Evolutionary conservation across 306 rosid species (phyloP).

Genomic region (Fagus crenata): DNA sequence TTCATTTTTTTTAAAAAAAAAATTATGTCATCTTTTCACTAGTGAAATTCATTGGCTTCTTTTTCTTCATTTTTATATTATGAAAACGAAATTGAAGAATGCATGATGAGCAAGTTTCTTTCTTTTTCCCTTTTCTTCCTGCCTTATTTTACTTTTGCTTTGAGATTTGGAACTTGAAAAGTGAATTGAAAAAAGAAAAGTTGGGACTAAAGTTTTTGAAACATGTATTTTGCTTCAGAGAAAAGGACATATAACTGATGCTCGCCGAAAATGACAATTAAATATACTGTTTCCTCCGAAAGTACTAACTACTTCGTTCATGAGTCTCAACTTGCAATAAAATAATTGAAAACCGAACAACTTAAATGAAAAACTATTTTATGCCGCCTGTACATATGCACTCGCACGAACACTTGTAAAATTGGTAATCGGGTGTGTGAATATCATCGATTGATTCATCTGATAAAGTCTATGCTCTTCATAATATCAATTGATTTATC

Average conservation of each 20-base stretch:
- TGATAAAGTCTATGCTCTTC: too few species aligned
- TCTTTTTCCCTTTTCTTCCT: not conserved
- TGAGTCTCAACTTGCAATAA: not conserved
- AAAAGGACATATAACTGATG: not conserved
- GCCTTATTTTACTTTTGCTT: not conserved
- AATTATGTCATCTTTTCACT: not conserved
- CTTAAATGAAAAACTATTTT: not conserved
- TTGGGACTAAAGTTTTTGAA: not conserved
- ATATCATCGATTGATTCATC: too few species aligned
- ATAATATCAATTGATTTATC: too few species aligned
- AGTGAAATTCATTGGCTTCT: not conserved
- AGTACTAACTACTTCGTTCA: not conserved
- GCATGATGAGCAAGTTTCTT: not conserved
- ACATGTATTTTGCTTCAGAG: not conserved
- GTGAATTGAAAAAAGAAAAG: not conserved
- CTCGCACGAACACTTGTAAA: too few species aligned
- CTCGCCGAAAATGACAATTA: constrained; percentile 5
- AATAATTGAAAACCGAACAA: not conserved
- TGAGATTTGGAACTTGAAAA: not conserved
- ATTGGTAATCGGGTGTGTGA: too few species aligned
- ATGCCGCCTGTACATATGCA: too few species aligned
- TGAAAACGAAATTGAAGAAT: not conserved
- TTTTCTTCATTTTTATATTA: not conserved
- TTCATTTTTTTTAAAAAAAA: not conserved
- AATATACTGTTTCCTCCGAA: not conserved